These are phyloP conservation scores for Aegilops bicornis DNA, from an alignment of 176 grass and related monocot species.

Conservation along the genomic window DNA sequence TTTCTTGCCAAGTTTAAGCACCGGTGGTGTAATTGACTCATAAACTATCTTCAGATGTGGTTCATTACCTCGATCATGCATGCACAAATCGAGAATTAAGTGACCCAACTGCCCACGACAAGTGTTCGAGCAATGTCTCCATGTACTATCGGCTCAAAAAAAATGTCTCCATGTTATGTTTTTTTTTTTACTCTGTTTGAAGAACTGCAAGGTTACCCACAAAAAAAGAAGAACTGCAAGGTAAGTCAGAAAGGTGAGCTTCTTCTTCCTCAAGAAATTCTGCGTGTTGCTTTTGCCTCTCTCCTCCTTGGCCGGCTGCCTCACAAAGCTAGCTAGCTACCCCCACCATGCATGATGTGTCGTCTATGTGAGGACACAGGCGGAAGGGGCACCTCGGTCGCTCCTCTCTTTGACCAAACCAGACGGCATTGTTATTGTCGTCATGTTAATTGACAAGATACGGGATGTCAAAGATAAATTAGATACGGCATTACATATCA, in stretches of 20 bases:
- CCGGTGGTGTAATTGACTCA: too few species aligned
- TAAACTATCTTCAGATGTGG: neutral
- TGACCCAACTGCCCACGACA: neutral
- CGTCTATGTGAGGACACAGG: neutral
- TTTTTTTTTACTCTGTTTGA: too few species aligned
- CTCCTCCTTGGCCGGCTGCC: neutral
- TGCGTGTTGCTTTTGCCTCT: neutral
- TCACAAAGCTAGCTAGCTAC: neutral
- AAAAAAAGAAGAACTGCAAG: neutral
- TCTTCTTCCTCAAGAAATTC: conserved; percentile 2
- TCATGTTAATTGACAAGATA: conserved; percentile 5
- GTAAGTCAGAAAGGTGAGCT: neutral
- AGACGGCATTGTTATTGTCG: neutral
- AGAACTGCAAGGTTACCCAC: neutral
- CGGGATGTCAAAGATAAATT: neutral
- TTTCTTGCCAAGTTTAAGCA: too few species aligned
- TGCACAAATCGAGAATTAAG: neutral
- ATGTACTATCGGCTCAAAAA: too few species aligned
- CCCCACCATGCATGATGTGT: neutral
- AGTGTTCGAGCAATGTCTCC: neutral
- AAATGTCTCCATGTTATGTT: too few species aligned
- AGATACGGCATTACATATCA: neutral
- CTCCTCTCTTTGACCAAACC: neutral
- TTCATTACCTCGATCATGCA: neutral
- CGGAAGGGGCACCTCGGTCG: neutral